These are phyloP conservation scores for Fusarium duplospermum DNA, from an alignment of 2,329 filamentous ascomycete genomes.

Conservation along the genomic window DNA sequence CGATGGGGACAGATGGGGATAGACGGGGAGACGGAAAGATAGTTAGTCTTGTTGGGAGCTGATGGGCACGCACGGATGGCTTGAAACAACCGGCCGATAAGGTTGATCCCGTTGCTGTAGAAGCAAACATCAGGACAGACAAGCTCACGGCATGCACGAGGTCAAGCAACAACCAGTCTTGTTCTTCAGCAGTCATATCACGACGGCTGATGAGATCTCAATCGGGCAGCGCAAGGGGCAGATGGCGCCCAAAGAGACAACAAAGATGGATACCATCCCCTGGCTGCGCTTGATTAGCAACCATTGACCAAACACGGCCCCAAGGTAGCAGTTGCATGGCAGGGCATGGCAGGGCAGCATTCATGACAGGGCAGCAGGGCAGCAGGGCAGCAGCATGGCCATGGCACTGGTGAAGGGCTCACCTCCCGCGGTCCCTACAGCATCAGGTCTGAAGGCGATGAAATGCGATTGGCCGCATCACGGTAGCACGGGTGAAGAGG, in stretches of 20 bases:
- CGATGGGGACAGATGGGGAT: too few relatives aligned
- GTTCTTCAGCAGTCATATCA: constrained; percentile 3
- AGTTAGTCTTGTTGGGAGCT: neutral
- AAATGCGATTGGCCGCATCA: constrained; percentile 34
- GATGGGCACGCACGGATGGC: constrained; percentile 2
- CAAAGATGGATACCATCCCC: constrained; percentile 19
- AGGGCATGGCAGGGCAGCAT: neutral
- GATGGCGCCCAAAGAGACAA: constrained; percentile 26
- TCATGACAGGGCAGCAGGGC: neutral
- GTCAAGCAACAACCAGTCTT: neutral
- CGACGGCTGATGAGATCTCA: constrained; percentile 41
- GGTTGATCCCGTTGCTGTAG: constrained; percentile 28
- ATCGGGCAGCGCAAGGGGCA: constrained; percentile 40
- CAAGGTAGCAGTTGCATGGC: constrained; percentile 1
- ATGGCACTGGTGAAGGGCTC: constrained; percentile 2
- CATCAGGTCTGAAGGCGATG: constrained; percentile 9
- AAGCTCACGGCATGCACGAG: constrained; percentile 1
- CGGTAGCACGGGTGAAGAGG: constrained; percentile 19
- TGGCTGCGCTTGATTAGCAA: constrained; percentile 42
- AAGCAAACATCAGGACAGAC: constrained; percentile 4
- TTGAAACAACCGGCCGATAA: constrained; percentile 20
- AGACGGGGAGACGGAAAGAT: neutral
- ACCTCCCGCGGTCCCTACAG: neutral
- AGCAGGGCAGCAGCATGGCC: neutral
- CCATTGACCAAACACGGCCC: constrained; percentile 35